phyloP scores from a whole-genome alignment of 208 protist species.

The Strigomonas culicis region DNA sequence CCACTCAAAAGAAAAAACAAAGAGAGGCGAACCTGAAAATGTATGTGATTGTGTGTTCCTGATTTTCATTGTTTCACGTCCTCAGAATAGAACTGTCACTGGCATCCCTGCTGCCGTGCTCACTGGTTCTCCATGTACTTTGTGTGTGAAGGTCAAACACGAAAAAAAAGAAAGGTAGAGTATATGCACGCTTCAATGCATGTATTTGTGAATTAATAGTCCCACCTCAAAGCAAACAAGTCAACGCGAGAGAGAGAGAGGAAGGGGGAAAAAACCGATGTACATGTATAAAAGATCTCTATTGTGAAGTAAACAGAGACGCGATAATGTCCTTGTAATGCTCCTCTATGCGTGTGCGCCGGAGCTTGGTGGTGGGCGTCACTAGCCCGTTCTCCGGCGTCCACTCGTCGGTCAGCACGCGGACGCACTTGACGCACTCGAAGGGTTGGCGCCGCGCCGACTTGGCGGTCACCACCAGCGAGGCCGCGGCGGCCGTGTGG shows the following conservation, averaged over 20 bases:
- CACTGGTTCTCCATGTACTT: no score
- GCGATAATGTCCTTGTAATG: constrained; percentile 54
- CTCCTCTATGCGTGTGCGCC: constrained; percentile 36
- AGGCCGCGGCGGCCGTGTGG: constrained; percentile 37
- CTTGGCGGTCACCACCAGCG: constrained; percentile 37
- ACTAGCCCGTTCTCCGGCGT: constrained; percentile 72
- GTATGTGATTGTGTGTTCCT: neutral
- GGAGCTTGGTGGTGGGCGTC: constrained; percentile 71
- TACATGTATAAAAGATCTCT: neutral
- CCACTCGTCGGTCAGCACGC: constrained; percentile 65
- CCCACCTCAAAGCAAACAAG: neutral
- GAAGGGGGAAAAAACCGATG: constrained; percentile 1
- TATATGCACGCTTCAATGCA: neutral
- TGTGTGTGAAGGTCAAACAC: neutral
- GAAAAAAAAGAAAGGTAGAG: neutral
- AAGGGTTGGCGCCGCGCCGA: constrained; percentile 24
- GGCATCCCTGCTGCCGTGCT: no score
- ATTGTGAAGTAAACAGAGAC: constrained; percentile 32
- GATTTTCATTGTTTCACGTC: no score
- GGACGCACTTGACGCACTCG: constrained; percentile 56
- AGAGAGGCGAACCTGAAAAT: neutral
- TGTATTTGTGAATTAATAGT: constrained; percentile 2
- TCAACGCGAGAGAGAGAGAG: constrained; percentile 1
- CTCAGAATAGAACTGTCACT: no score
- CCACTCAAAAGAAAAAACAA: neutral